Conservation (phyloP, 345 rosid species). For the Carallia pectinifolia region DNA sequence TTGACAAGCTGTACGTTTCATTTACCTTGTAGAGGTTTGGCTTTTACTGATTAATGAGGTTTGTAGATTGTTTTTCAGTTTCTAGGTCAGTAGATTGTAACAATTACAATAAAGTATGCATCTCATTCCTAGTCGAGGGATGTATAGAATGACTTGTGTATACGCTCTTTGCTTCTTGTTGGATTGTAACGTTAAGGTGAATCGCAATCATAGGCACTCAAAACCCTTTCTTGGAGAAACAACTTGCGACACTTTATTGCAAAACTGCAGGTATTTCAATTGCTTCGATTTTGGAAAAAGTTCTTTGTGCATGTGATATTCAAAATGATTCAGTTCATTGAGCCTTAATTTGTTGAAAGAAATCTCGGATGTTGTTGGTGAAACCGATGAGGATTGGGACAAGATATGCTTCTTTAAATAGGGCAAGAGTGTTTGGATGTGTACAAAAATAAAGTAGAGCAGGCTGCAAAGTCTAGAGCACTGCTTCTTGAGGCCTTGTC, state of each 20-base stretch:
- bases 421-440: slow-evolving; percentile 93
- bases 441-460: slow-evolving; percentile 89
- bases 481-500: slow-evolving; percentile 82
- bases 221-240: slow-evolving; percentile 77
- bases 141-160: neutral
- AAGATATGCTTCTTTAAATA: slow-evolving; percentile 81
- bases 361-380: slow-evolving; percentile 99
- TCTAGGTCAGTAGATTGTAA: neutral
- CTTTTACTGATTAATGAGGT: slow-evolving; percentile 18
- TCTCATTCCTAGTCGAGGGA: neutral
- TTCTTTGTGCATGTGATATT: slow-evolving; percentile 1
- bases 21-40: slow-evolving; percentile 14
- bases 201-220: slow-evolving; percentile 70
- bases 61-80: neutral
- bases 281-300: neutral
- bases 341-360: slow-evolving; percentile 42
- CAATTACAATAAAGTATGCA: neutral
- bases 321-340: slow-evolving; percentile 5
- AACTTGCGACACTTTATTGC: slow-evolving; percentile 80
- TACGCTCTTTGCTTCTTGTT: slow-evolving; percentile 25
- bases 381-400: slow-evolving; percentile 88
- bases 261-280: slow-evolving; percentile 65
- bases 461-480: slow-evolving; percentile 79
- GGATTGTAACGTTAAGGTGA: slow-evolving; percentile 28
- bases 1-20: slow-evolving; percentile 23